Conservation (phyloP, 345 rosid genomes). For the Eucalyptus rudis region DNA sequence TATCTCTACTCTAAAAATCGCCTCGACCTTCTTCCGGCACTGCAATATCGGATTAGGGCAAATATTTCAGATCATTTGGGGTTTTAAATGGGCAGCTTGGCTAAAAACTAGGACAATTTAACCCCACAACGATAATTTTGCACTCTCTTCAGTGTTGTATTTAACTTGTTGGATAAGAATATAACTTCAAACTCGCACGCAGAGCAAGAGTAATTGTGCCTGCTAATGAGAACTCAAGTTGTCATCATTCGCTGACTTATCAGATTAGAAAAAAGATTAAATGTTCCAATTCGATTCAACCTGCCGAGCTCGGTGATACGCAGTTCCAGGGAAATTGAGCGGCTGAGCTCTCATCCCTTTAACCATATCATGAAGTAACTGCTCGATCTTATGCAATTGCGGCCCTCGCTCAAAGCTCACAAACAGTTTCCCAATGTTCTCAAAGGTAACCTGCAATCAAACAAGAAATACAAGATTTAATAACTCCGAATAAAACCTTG, state of each 20-base stretch:
- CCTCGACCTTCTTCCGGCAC: conserved; percentile 18
- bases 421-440: conserved; percentile 19
- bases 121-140: background rate
- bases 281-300: background rate
- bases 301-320: conserved; percentile 11
- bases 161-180: background rate
- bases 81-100: background rate
- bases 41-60: background rate
- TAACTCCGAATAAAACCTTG: background rate
- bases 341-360: conserved; percentile 24
- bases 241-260: background rate
- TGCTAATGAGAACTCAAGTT: background rate
- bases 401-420: conserved; percentile 25
- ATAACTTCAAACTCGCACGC: background rate
- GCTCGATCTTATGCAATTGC: background rate
- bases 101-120: background rate
- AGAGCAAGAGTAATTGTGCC: background rate
- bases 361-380: conserved; percentile 1
- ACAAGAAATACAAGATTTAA: background rate
- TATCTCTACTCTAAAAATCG: conserved; percentile 7
- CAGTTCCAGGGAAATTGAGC: conserved; percentile 24
- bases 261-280: background rate
- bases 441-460: conserved; percentile 11
- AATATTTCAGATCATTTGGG: background rate
- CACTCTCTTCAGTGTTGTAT: background rate